Evolutionary conservation across 2,329 filamentous ascomycete genomes (phyloP).

Genomic region (Grosmannia penicillata): DNA sequence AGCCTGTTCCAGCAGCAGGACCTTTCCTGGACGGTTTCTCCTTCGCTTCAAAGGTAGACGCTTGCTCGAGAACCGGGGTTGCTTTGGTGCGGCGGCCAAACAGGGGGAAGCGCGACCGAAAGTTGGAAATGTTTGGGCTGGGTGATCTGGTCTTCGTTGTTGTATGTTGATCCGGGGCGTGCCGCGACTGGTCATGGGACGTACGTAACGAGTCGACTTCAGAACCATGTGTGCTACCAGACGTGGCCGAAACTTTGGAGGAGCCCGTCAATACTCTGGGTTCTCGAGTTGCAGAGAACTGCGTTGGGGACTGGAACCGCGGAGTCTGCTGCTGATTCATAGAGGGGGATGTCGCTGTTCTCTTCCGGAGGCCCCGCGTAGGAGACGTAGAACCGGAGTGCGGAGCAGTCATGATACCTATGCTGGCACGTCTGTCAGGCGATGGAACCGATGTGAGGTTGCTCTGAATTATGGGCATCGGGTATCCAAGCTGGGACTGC

Average conservation of each 20-base stretch:
- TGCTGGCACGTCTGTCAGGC: constrained; percentile 31
- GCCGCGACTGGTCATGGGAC: background rate
- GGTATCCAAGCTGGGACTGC: constrained; percentile 36
- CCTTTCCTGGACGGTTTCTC: constrained; percentile 54
- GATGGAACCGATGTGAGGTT: constrained; percentile 38
- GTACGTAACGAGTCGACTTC: too few relatives aligned
- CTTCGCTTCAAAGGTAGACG: constrained; percentile 34
- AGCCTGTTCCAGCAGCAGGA: constrained; percentile 80
- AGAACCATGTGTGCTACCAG: too few relatives aligned
- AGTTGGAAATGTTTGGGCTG: constrained; percentile 41
- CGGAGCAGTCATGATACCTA: background rate
- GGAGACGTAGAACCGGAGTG: constrained; percentile 5
- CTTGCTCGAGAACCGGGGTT: constrained; percentile 24
- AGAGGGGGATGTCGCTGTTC: background rate
- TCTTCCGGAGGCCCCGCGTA: background rate
- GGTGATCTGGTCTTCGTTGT: constrained; percentile 25
- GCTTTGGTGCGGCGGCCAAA: constrained; percentile 62
- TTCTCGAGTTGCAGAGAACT: too few relatives aligned
- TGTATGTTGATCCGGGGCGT: background rate
- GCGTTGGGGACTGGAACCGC: too few relatives aligned
- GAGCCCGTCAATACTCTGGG: too few relatives aligned
- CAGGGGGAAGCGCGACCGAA: constrained; percentile 56
- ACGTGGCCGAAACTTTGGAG: too few relatives aligned
- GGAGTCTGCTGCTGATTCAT: too few relatives aligned
- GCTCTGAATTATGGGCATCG: constrained; percentile 45